These are phyloP conservation scores for Fraxinus greggii DNA, from an alignment of 305 asterid species.

Conservation along the genomic window DNA sequence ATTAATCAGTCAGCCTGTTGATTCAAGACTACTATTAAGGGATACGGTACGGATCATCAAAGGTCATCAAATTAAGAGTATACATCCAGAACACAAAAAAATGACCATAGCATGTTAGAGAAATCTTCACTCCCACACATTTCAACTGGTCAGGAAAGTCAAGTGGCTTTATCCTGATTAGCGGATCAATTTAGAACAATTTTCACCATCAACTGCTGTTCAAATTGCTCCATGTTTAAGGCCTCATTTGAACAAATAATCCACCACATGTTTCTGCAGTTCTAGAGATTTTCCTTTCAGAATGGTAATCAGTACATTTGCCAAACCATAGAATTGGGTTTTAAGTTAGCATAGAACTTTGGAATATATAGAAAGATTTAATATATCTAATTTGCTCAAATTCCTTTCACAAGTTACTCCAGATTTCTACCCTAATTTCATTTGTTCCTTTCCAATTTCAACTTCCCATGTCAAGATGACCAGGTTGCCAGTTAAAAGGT, in stretches of 20 bases:
- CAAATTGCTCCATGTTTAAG: neutral
- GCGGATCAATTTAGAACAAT: neutral
- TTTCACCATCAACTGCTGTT: neutral
- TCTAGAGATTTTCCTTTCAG: neutral
- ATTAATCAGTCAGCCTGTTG: slow-evolving; percentile 2
- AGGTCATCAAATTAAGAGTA: neutral
- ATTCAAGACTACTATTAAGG: neutral
- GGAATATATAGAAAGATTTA: neutral
- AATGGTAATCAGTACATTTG: neutral
- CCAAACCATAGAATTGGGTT: neutral
- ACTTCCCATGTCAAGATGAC: neutral
- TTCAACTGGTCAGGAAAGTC: neutral
- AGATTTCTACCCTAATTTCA: neutral
- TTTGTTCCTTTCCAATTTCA: neutral
- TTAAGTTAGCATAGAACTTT: neutral
- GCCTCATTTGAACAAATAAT: neutral
- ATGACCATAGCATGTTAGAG: neutral
- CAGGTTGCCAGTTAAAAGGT: neutral
- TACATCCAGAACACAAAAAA: neutral
- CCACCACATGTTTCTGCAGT: neutral
- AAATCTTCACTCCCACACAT: neutral
- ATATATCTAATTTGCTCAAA: neutral
- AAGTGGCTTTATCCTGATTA: neutral
- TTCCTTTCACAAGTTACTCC: neutral
- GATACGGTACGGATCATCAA: neutral